A percentile compares a stretch with the other conserved stretches of the same genome.
Evolutionary conservation across 2,329 filamentous ascomycete species (phyloP).

Genomic region (Fusarium sp.): DNA sequence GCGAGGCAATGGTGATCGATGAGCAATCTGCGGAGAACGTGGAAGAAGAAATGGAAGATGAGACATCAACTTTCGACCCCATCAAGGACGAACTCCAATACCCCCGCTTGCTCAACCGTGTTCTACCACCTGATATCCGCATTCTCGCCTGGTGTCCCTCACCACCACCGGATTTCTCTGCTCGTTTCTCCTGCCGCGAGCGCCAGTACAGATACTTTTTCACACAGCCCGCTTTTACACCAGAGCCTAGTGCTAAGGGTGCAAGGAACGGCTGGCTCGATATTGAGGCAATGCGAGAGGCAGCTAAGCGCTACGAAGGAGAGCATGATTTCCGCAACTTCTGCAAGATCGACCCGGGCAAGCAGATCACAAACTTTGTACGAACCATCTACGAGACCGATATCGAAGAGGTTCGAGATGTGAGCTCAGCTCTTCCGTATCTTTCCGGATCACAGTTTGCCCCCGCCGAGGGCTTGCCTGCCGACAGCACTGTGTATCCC

Average conservation of each 20-base stretch:
- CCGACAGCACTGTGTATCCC: slow-evolving; percentile 51
- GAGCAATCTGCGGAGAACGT: slow-evolving; percentile 25
- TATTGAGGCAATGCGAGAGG: slow-evolving; percentile 85
- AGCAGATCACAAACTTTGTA: slow-evolving; percentile 87
- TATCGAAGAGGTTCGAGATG: slow-evolving; percentile 75
- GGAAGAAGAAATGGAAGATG: slow-evolving; percentile 32
- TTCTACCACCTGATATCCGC: slow-evolving; percentile 90
- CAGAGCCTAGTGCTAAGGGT: slow-evolving; percentile 57
- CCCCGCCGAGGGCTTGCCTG: slow-evolving; percentile 27
- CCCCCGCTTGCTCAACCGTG: slow-evolving; percentile 82
- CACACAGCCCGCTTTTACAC: slow-evolving; percentile 88
- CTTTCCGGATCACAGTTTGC: slow-evolving; percentile 57
- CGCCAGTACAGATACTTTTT: slow-evolving; percentile 97
- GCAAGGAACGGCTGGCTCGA: slow-evolving; percentile 82
- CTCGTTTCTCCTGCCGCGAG: slow-evolving; percentile 92
- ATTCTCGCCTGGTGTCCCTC: slow-evolving; percentile 92
- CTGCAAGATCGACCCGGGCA: slow-evolving; percentile 90
- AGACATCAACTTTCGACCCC: slow-evolving; percentile 65
- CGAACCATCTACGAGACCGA: slow-evolving; percentile 83
- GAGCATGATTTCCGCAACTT: slow-evolving; percentile 96
- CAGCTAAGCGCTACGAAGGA: slow-evolving; percentile 83
- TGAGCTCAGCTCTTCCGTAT: slow-evolving; percentile 66
- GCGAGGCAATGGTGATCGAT: slow-evolving; percentile 40
- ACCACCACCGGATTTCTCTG: slow-evolving; percentile 83
- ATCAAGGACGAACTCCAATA: slow-evolving; percentile 87